These are phyloP conservation scores for Malus fusca DNA, from an alignment of 306 rosid genomes.

Conservation along the genomic window DNA sequence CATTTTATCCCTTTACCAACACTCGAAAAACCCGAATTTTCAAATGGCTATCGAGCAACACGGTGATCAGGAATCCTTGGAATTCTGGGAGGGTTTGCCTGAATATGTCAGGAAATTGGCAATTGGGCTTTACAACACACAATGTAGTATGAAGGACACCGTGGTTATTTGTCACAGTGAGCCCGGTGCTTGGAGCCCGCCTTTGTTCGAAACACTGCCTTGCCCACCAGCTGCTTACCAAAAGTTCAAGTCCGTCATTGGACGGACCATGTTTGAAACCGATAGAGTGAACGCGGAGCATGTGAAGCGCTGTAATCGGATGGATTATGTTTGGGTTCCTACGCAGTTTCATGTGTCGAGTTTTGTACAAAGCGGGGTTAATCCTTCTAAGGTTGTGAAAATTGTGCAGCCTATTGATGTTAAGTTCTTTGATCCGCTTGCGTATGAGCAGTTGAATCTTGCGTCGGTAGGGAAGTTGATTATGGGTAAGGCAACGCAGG, in stretches of 20 bases:
- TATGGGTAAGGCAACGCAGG: conserved; percentile 23
- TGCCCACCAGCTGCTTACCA: conserved; percentile 64
- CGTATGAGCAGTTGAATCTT: conserved; percentile 47
- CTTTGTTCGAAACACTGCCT: conserved; percentile 57
- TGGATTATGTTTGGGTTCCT: conserved; percentile 93
- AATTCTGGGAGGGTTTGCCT: conserved; percentile 75
- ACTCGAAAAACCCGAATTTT: conserved; percentile 31
- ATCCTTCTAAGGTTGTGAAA: conserved; percentile 68
- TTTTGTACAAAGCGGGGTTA: conserved; percentile 66
- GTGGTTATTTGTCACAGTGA: conserved; percentile 80
- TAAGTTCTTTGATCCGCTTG: conserved; percentile 59
- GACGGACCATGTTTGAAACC: conserved; percentile 81
- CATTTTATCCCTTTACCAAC: conserved; percentile 46
- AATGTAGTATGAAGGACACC: conserved; percentile 55
- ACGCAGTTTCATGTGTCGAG: conserved; percentile 62
- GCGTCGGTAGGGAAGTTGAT: conserved; percentile 34
- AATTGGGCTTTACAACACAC: conserved; percentile 38
- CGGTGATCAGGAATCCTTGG: conserved; percentile 59
- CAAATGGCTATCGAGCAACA: conserved; percentile 61
- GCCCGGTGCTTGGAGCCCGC: conserved; percentile 90
- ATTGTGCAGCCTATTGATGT: conserved; percentile 84
- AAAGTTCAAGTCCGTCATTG: conserved; percentile 64
- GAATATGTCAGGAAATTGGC: conserved; percentile 36
- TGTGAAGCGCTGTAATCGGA: conserved; percentile 46
- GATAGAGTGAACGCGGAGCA: conserved; percentile 57